Conservation (phyloP, 2,329 filamentous ascomycete species). For the Fonsecaea pedrosoi region DNA sequence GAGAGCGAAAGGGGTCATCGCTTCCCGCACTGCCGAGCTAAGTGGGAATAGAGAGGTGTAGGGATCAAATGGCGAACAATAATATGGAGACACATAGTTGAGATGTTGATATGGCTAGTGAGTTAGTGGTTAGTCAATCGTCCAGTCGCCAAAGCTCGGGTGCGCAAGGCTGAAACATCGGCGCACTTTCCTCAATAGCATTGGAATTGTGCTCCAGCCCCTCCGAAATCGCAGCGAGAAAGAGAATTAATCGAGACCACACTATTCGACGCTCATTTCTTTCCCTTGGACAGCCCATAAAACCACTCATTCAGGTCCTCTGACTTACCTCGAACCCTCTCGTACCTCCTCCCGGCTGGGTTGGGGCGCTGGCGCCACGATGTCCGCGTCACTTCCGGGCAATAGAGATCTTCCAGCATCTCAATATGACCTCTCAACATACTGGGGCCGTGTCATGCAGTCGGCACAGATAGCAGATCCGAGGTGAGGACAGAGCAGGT, state of each 20-base stretch:
- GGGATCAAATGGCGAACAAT: neutral
- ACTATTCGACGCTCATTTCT: neutral
- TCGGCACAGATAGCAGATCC: conserved; percentile 90
- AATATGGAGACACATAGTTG: neutral
- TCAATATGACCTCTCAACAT: conserved; percentile 89
- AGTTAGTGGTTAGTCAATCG: neutral
- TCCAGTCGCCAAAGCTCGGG: neutral
- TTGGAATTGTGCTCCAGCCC: neutral
- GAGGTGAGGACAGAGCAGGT: conserved; percentile 68
- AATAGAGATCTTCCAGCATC: conserved; percentile 85
- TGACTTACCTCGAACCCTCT: conserved; percentile 3
- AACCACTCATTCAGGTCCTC: neutral
- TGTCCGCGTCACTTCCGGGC: conserved; percentile 69
- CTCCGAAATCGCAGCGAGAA: neutral
- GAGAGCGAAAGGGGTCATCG: conserved; percentile 1
- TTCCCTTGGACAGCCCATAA: neutral
- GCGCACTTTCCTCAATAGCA: conserved; percentile 8
- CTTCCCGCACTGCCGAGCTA: conserved; percentile 16
- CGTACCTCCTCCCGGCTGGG: neutral
- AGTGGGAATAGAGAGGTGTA: conserved; percentile 9
- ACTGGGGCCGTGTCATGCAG: conserved; percentile 93
- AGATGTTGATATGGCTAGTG: neutral
- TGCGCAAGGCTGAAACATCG: conserved; percentile 9
- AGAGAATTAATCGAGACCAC: neutral
- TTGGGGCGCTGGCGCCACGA: conserved; percentile 42